phyloP scores from a whole-genome alignment of 441 rosid genomes.

The Macaranga tanarius region DNA sequence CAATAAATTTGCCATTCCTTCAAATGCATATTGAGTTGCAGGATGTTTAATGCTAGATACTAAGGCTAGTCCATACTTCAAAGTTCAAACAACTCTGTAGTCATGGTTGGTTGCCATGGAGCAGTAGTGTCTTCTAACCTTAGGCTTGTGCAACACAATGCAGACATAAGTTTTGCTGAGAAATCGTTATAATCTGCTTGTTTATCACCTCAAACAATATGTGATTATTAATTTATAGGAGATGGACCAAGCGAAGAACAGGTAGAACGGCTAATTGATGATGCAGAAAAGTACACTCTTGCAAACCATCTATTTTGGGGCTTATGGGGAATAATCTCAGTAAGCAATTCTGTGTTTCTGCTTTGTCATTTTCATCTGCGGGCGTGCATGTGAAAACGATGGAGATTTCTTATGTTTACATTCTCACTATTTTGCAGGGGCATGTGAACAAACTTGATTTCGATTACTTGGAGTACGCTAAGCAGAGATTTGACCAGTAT shows the following conservation, averaged over 20 bases:
- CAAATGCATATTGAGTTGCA: background rate
- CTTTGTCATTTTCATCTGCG: background rate
- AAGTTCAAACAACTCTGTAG: no score
- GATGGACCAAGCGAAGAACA: conserved; percentile 42
- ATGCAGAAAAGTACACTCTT: conserved; percentile 70
- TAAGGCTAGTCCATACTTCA: no score
- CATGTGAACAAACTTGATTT: conserved; percentile 76
- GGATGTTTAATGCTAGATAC: no score
- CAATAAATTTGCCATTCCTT: background rate
- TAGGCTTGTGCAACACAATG: background rate
- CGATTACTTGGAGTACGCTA: conserved; percentile 76
- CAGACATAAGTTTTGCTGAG: background rate
- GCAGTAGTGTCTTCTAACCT: background rate
- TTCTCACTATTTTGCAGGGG: conserved; percentile 39
- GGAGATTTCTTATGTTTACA: background rate
- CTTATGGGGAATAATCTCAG: conserved; percentile 96
- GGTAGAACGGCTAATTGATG: conserved; percentile 48
- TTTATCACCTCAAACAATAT: background rate
- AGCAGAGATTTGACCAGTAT: conserved; percentile 88
- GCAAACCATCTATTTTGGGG: conserved; percentile 93
- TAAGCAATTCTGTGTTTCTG: conserved; percentile 25
- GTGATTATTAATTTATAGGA: conserved; percentile 34
- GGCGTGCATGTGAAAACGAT: background rate
- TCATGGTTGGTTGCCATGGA: no score
- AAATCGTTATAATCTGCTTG: no score